phyloP scores from a whole-genome alignment of 1,284 basidiomycete species.

The Leccinum subrobustum region DNA sequence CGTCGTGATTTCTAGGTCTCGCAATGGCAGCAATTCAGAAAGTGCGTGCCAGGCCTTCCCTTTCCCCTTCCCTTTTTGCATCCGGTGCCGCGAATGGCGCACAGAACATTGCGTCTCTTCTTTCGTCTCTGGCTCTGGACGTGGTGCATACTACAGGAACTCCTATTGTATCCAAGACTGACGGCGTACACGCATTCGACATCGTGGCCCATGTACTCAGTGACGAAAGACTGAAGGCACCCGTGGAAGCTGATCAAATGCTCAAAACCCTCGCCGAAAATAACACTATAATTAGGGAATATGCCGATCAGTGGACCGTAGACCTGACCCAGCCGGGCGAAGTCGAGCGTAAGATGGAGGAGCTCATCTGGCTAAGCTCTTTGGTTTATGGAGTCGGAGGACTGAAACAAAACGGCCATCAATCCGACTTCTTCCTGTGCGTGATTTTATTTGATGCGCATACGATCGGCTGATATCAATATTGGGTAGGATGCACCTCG shows the following conservation, averaged over 20 bases:
- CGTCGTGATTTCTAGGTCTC: constrained; percentile 24
- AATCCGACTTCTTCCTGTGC: constrained; percentile 50
- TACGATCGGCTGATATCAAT: background rate
- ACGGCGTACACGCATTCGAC: constrained; percentile 28
- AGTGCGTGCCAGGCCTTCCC: constrained; percentile 12
- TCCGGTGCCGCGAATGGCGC: background rate
- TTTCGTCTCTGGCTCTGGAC: constrained; percentile 17
- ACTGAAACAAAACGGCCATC: constrained; percentile 37
- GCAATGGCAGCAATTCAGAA: constrained; percentile 21
- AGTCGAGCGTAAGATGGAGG: constrained; percentile 45
- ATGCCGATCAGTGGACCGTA: constrained; percentile 29
- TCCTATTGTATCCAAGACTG: constrained; percentile 3
- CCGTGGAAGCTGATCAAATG: background rate
- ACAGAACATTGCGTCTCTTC: background rate
- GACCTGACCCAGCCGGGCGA: constrained; percentile 30
- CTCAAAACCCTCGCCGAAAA: constrained; percentile 3
- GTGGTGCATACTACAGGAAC: background rate
- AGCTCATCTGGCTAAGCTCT: constrained; percentile 43
- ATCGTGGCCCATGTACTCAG: constrained; percentile 28
- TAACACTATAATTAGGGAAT: constrained; percentile 6
- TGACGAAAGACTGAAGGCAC: constrained; percentile 19
- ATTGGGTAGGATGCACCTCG: constrained; percentile 47
- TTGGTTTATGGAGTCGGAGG: constrained; percentile 46
- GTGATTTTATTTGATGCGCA: constrained; percentile 15
- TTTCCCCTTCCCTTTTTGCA: constrained; percentile 20